Conservation (phyloP, 2,329 filamentous ascomycete species). For the Cytospora piceae region DNA sequence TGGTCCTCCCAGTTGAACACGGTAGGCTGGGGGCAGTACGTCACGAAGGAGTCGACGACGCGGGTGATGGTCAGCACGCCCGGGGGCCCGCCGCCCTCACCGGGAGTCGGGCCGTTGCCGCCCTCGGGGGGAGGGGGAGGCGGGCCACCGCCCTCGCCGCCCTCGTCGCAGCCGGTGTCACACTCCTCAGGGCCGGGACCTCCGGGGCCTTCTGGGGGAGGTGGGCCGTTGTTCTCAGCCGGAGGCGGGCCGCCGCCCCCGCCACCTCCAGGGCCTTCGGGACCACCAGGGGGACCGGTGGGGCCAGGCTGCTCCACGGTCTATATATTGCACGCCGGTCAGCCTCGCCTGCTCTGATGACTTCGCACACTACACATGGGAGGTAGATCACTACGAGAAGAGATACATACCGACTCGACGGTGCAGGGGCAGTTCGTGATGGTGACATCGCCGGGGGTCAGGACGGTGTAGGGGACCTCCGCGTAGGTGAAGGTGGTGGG, state of each 20-base stretch:
- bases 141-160: no score
- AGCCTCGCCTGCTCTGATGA: not conserved
- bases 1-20: constrained; percentile 54
- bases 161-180: no score
- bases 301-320: not conserved
- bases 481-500: constrained; percentile 57
- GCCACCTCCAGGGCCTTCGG: no score
- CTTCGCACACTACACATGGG: not conserved
- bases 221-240: no score
- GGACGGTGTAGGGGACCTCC: constrained; percentile 56
- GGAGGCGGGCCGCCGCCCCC: no score
- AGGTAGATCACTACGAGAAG: not conserved
- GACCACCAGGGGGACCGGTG: not conserved
- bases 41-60: constrained; percentile 43
- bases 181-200: no score
- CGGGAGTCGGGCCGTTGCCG: no score
- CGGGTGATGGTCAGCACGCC: constrained; percentile 34
- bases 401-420: constrained; percentile 33
- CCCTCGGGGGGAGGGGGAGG: no score
- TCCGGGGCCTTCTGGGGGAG: not conserved
- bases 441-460: constrained; percentile 57
- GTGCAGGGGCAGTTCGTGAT: constrained; percentile 60
- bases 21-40: constrained; percentile 53
- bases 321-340: not conserved
- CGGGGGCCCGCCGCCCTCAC: constrained; percentile 7